A percentile compares a stretch with the other conserved stretches of the same genome.
Conservation (phyloP, 345 rosid genomes). For the Populus pruinosa region DNA sequence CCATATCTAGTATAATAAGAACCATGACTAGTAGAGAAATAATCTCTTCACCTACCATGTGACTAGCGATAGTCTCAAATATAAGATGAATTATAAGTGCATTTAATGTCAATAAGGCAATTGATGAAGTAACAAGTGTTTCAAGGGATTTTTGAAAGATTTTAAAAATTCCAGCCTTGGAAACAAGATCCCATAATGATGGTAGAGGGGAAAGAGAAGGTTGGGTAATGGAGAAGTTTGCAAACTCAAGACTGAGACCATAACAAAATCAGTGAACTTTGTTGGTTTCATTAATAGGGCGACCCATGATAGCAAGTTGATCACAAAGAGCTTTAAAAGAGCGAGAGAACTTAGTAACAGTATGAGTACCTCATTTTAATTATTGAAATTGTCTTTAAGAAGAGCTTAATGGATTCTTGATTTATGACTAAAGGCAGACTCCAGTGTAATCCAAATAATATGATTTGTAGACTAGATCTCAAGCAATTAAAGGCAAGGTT, state of each 20-base stretch:
- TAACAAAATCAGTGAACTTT: background rate
- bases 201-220: background rate
- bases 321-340: background rate
- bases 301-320: background rate
- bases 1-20: no score
- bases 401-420: background rate
- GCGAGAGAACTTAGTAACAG: background rate
- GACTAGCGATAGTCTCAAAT: no score
- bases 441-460: background rate
- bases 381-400: background rate
- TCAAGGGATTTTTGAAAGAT: slow-evolving; percentile 3
- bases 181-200: background rate
- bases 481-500: no score
- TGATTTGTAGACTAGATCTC: no score
- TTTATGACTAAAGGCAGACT: background rate
- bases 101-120: no score
- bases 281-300: background rate
- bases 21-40: no score
- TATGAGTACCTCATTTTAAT: background rate
- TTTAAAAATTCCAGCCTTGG: slow-evolving; percentile 4
- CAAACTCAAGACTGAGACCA: background rate
- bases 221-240: background rate
- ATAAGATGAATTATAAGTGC: background rate
- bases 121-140: background rate
- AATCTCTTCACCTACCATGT: no score